These are phyloP conservation scores for Parietichytrium sp. DNA, from an alignment of 108 stramenopile genomes.

Conservation along the genomic window DNA sequence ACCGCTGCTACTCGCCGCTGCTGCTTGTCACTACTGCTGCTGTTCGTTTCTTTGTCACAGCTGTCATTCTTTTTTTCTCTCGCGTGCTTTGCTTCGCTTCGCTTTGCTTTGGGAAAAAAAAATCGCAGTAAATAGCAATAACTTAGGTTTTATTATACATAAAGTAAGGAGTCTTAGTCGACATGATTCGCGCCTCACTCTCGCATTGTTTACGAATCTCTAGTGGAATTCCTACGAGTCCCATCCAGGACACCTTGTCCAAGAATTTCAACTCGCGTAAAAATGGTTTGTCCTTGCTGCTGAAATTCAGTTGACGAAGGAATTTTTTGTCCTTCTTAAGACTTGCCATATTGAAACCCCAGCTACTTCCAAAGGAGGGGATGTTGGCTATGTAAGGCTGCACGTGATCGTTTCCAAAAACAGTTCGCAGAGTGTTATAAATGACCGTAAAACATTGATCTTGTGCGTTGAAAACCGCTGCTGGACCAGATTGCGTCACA, in stretches of 20 bases:
- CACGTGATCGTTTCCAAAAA: conserved; percentile 75
- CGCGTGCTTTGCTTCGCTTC: too few relatives aligned
- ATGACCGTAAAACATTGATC: conserved; percentile 75
- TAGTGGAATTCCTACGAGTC: conserved; percentile 77
- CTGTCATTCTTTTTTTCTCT: too few relatives aligned
- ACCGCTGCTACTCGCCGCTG: too few relatives aligned
- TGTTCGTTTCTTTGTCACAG: too few relatives aligned
- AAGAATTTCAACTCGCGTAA: conserved; percentile 63
- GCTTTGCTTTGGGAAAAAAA: too few relatives aligned
- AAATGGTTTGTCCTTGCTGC: not conserved
- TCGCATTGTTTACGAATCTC: conserved; percentile 69
- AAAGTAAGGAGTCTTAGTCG: conserved; percentile 78
- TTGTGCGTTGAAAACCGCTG: conserved; percentile 55
- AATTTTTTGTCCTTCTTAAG: conserved; percentile 27
- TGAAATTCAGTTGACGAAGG: not conserved
- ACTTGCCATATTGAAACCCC: conserved; percentile 84
- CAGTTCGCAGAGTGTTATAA: conserved; percentile 71
- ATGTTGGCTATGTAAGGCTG: conserved; percentile 72
- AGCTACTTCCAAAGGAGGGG: conserved; percentile 80
- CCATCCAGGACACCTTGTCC: conserved; percentile 70
- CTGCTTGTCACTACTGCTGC: too few relatives aligned
- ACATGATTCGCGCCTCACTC: conserved; percentile 78
- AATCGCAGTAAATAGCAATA: too few relatives aligned
- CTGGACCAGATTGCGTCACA: conserved; percentile 78
- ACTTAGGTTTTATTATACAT: conserved; percentile 65